Base-by-base conservation (phyloP, 345 rosid species). In the Zanthoxylum bungeanum region DNA sequence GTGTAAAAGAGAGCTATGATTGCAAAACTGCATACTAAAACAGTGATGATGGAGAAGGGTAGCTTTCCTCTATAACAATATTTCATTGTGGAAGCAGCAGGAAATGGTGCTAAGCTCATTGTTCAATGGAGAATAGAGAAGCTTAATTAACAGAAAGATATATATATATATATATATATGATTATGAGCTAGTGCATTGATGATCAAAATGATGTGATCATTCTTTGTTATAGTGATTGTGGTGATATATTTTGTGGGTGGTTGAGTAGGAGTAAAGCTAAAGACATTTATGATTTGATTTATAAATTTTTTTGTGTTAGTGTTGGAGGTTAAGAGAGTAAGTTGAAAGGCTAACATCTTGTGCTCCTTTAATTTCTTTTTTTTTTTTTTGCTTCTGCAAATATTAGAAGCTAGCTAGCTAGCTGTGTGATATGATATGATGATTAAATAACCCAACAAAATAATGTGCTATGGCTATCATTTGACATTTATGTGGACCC, bases 191-290 rank as follows among this genome's bases (percentile, higher is more conserved):
- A 17, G 9, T 1, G 19, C 14, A 17, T 14, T 47, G 50, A 57
- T 46, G 73, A 77, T 67, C 77, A 80, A 80, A 81, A 76, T 80
- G n/a, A n/a, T n/a, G n/a, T n/a, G 84, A 75, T n/a, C n/a, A n/a
- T n/a, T n/a, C n/a, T n/a, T n/a, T n/a, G n/a, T n/a, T n/a, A n/a
- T n/a, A 66, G 71, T 72, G 16, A 49, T 73, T 64, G 21, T 64
- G 65, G 61, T 25, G 17, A 39, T 4, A 34, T 75, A 7, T 51
- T 50, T 55, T 63, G 71, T 75, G 42, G 77, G 72, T 34, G 79
- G 59, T 85, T 75, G 96, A 91, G 93, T 93, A 89, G 79, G 84
- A 82, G 91, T 89, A 77, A 89, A 85, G 91, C 75, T 57, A 89
- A 89, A 87, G 94, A 64, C 65, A 79, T 62, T 69, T 60, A 64